phyloP scores from a whole-genome alignment of 176 grass and related monocot genomes.

The Juncus inflexus region DNA sequence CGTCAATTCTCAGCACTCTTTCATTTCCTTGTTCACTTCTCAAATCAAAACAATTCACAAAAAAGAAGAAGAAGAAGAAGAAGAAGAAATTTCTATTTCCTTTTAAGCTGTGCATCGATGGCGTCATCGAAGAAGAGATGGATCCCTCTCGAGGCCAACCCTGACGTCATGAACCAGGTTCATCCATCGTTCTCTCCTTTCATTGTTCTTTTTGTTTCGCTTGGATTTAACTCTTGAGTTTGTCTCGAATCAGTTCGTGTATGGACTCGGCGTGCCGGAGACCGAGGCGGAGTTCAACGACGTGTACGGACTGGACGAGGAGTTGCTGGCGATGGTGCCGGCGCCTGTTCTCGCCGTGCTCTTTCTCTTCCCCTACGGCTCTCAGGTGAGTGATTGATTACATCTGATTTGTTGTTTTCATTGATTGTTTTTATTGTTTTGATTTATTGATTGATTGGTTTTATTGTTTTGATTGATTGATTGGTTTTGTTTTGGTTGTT shows the following conservation, averaged over 20 bases:
- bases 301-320: constrained; percentile 92
- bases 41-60: too few relatives aligned
- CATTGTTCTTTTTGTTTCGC: constrained; percentile 2
- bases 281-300: constrained; percentile 69
- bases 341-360: constrained; percentile 89
- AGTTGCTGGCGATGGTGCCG: constrained; percentile 79
- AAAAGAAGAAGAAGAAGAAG: too few relatives aligned
- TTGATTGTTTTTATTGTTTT: constrained; percentile 5
- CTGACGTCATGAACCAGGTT: constrained; percentile 96
- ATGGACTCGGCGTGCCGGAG: constrained; percentile 76
- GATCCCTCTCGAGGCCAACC: constrained; percentile 85
- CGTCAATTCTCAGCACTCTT: constrained; percentile 18
- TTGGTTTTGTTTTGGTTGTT: neutral
- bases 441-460: neutral
- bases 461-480: neutral
- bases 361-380: constrained; percentile 80
- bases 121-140: constrained; percentile 60
- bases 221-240: neutral
- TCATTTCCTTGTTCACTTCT: neutral
- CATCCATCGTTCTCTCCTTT: neutral
- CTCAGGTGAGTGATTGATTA: constrained; percentile 23
- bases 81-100: too few relatives aligned
- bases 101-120: neutral
- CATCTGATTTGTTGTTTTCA: neutral
- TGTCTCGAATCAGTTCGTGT: constrained; percentile 54